Base-by-base conservation (phyloP, 2,329 filamentous ascomycete species). In the Curvularia hawaiiensis region DNA sequence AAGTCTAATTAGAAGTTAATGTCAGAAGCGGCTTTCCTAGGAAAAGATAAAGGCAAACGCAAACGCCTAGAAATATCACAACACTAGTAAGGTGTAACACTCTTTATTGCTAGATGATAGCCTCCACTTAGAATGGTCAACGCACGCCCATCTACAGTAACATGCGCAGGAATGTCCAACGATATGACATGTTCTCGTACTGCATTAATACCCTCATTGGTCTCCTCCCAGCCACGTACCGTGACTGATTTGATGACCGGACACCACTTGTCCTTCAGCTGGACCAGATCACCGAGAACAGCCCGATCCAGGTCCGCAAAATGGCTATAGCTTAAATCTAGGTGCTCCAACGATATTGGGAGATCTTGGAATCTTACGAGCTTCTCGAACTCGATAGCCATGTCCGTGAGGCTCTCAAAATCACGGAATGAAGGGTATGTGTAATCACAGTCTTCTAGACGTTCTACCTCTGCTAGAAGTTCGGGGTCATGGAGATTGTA, bases 371-470 rank as follows among this genome's bases (percentile, higher is more conserved):
- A 11, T 12, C 38, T 48, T 6, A 28, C 26, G 12, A 56, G 54
- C 30, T 48, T 56, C 6, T 33, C 54, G 4, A 53, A 48, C 26
- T 56, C 49, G 4, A 56, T 53, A 6, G 44, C 40, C 2, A 56
- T 43, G 28, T 26, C 43, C 20, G 49, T 47, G 12, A 53, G 26
- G 18, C 28, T 16, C 9, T 53, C 44, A 20, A 53, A 56, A 18
- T 47, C 43, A 6, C 44, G 49, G 0, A 53, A 43, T 4, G 43
- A 49, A 14, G 54, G 43, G 24, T 24, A 56, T 4, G 45, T 47
- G 16, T 26, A 48, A 18, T 30, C 4, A 12, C 16, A 39, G 22
- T 49, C 22, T 12, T n/a, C 43, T 8, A 20, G 28, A 31, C 16
- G 18, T 3, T 44, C n/a, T 8, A 51, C 20, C 9, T 47, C 14